A percentile compares a stretch with the other conserved stretches of the same genome.
These are phyloP conservation scores for Quercus gilva DNA, from an alignment of 306 rosid genomes.

Conservation along the genomic window DNA sequence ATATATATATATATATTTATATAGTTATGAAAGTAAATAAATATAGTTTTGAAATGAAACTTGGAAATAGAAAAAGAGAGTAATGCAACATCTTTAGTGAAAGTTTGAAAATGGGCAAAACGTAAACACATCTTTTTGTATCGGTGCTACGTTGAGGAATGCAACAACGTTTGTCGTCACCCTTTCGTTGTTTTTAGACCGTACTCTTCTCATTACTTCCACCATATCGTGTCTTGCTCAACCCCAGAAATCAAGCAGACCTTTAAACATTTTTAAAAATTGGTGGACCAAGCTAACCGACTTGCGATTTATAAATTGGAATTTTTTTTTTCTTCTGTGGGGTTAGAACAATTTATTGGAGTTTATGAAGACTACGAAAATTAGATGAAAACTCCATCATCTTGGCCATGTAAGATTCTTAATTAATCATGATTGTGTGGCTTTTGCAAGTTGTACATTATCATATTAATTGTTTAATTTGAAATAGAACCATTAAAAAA, in stretches of 20 bases:
- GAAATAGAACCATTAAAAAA: neutral
- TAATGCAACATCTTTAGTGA: neutral
- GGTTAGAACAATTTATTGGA: neutral
- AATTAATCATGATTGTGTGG: neutral
- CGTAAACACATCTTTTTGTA: neutral
- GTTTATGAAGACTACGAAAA: neutral
- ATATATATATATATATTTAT: too few species aligned
- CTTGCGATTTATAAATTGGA: neutral
- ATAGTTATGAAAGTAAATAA: neutral
- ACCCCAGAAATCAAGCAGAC: conserved; percentile 28
- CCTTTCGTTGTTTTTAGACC: neutral
- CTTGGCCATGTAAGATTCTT: neutral
- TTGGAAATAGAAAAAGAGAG: neutral
- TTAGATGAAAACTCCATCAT: neutral
- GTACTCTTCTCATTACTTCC: neutral
- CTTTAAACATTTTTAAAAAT: conserved; percentile 13
- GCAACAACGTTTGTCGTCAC: neutral
- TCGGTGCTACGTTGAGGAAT: neutral
- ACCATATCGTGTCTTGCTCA: conserved; percentile 12
- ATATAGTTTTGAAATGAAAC: neutral
- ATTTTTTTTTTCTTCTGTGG: neutral
- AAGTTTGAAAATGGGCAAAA: neutral
- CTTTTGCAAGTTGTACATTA: neutral
- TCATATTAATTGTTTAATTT: neutral
- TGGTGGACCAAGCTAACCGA: conserved; percentile 18